Base-by-base conservation (phyloP, 2,329 filamentous ascomycete species). In the Aureobasidium vineae region DNA sequence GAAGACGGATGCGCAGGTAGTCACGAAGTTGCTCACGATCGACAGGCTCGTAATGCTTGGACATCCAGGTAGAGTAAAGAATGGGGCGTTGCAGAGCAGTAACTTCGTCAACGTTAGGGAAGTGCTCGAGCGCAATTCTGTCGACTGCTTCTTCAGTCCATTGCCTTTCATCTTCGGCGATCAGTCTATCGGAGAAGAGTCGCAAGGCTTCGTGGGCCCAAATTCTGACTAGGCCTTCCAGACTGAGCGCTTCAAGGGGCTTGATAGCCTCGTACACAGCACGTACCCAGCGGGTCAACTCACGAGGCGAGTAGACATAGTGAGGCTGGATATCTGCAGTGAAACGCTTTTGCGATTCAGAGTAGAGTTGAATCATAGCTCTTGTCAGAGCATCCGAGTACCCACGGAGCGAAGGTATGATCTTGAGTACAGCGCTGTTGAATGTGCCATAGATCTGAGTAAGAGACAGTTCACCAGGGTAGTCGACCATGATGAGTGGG, bases 401-500 rank as follows among this genome's bases (percentile, higher is more conserved):
- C 53, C 96, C 96, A 71, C 95, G 90, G n/a, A 99, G 82, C 16
- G 92, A 88, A 1, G 95, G 94, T 60, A 99, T 89, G 69, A 99
- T 95, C 83, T 99, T 99, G 75, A 99, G 88, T 50, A 99, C 88
- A 11, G 96, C 95, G 65, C 86, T 90, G 76, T 96, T 99, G 85
- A 99, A 99, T 0, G 96, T 98, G 72, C 96, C 95, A 75, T 99
- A 99, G 71, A 99, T 99, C 77, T 99, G 95, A 71, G 89, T 89
- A 43, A 99, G 85, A 3, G 96, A 99, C 50, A 92, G 83, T 80
- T 99, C 92, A 73, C 96, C 95, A 68, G 95, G 95, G 75, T 99
- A 99, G 75, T 99, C 95, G 49, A 99, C 96, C 96, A 99, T 99
- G 79, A 99, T 90, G 65, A 99, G 86, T n/a, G 95, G 95, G 19